Evolutionary conservation across 176 grass and related monocot genomes (phyloP).

Genomic region (Carex myosuroides): DNA sequence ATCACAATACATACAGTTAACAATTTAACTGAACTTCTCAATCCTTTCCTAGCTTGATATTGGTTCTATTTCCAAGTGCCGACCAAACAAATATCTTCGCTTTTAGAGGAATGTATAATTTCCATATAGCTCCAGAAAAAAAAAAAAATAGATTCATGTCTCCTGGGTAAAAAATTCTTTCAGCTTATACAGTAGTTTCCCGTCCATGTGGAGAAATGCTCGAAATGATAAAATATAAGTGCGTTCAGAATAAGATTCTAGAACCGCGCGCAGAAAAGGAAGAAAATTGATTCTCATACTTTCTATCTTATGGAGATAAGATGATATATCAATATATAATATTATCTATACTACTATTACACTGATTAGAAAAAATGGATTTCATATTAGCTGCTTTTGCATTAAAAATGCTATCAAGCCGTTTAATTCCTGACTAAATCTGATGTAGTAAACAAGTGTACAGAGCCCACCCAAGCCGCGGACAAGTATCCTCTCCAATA

Average conservation of each 20-base stretch:
- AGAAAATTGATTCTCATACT: not conserved
- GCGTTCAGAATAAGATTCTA: not conserved
- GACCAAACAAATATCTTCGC: no score
- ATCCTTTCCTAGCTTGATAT: no score
- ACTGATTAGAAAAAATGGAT: not conserved
- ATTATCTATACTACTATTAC: not conserved
- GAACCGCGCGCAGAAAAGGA: not conserved
- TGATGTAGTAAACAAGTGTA: not conserved
- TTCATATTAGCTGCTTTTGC: not conserved
- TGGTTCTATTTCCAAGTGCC: no score
- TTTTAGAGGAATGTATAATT: no score
- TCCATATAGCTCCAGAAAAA: no score
- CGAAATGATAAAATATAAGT: not conserved
- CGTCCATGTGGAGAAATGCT: not conserved
- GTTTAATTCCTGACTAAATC: not conserved
- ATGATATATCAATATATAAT: not conserved
- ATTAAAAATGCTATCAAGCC: not conserved
- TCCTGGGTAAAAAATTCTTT: no score
- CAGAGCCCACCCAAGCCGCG: no score
- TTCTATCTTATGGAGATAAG: not conserved
- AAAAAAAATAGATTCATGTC: no score
- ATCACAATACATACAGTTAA: no score
- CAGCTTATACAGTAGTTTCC: not conserved
- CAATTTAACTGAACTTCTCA: no score
- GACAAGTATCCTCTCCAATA: no score